Base-by-base conservation (phyloP, 495 filamentous ascomycete species). In the Penicillium steckii region DNA sequence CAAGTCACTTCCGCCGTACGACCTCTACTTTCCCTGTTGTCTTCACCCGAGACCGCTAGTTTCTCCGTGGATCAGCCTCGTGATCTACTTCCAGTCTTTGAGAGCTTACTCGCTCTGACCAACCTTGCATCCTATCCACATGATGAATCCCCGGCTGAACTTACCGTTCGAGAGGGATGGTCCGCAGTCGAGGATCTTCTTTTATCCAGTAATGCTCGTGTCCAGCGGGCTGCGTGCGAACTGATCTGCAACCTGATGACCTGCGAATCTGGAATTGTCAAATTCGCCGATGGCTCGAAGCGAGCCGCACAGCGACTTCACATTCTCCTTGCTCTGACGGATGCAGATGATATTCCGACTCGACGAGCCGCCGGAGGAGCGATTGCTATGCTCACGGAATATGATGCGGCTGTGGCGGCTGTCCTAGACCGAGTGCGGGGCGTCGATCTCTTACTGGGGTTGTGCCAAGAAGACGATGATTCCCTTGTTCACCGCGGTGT, bases 191-290 rank as follows among this genome's bases (percentile, higher is more conserved):
- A 97, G 62, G 89, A 95, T 49, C 81, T 91, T 13, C 75, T 97
- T 3, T 80, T 97, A 4, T 87, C 84, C 23, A 81, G 79, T 41
- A 93, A 93, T 63, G 57, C 75, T n/a, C 73, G 85, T 41, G 80
- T 98, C 40, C 86, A 87, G 40, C 87, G 91, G 10, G 94, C 92
- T 12, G 82, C 89, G 2, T 87, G 87, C 24, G 92, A 98, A 70
- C 78, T 98, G 15, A 73, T 97, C 41, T 98, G 94, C 72, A 98
- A 98, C 60, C 76, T 98, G 43, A 88, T 91, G 70, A 86, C 86
- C 47, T 84, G 81, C 42, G 82, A 89, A n/a, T 71, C 82, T 3
- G 89, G 90, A 2, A 69, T 91, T 9, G 78, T 85, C 30, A 80
- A 88, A 38, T 95, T 91, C 56, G 89, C 86, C 0, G 88, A 87